phyloP scores from a whole-genome alignment of 345 rosid genomes.

The Brassica rapa region DNA sequence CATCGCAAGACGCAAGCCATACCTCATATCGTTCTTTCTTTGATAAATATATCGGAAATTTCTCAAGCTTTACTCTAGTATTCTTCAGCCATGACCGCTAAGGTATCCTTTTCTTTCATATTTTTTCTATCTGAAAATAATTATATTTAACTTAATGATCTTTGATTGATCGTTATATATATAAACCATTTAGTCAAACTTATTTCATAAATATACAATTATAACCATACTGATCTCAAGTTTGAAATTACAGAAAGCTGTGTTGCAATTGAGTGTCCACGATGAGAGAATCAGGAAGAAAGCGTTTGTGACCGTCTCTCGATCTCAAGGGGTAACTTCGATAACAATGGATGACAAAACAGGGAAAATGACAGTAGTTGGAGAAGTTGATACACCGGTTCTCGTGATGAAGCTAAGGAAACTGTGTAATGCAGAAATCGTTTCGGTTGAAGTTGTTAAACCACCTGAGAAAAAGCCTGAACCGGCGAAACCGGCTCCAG shows the following conservation, averaged over 20 bases:
- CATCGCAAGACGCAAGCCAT: background rate
- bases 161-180: background rate
- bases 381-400: slow-evolving; percentile 50
- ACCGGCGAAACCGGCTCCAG: slow-evolving; percentile 33
- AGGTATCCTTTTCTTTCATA: slow-evolving; percentile 13
- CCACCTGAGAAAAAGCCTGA: slow-evolving; percentile 64
- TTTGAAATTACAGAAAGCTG: slow-evolving; percentile 52
- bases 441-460: slow-evolving; percentile 64
- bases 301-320: slow-evolving; percentile 52
- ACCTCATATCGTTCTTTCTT: background rate
- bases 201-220: background rate
- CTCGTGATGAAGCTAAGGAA: slow-evolving; percentile 58
- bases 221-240: background rate
- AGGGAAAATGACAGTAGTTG: slow-evolving; percentile 59
- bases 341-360: slow-evolving; percentile 60
- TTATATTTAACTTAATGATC: background rate
- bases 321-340: slow-evolving; percentile 53
- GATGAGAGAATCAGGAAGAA: slow-evolving; percentile 54
- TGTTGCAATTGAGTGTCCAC: slow-evolving; percentile 50
- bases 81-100: slow-evolving; percentile 18
- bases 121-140: background rate
- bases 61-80: background rate
- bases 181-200: background rate
- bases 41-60: background rate
- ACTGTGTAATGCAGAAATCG: slow-evolving; percentile 47